Conservation (phyloP, 1,284 basidiomycete species). For the Crepidotus sp. region DNA sequence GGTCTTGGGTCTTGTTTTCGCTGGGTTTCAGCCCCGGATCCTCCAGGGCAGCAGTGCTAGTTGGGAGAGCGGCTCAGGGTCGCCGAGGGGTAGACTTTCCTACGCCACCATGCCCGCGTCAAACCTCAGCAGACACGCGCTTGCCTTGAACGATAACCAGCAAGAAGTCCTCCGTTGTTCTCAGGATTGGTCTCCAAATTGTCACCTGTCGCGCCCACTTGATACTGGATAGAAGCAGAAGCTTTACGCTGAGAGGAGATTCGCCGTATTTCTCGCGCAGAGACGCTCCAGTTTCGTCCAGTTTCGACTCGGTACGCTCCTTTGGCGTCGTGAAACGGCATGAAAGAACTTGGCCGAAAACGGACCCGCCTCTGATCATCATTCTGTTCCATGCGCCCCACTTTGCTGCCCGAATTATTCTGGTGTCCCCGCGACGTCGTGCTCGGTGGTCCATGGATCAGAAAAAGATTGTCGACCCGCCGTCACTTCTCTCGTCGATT, state of each 20-base stretch:
- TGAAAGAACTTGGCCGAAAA: not conserved
- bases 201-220: conserved; percentile 5
- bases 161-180: not conserved
- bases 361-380: not conserved
- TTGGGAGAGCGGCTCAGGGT: not conserved
- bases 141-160: not conserved
- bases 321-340: not conserved
- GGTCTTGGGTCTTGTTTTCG: not conserved
- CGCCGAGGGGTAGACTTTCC: conserved; percentile 1
- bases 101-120: conserved; percentile 10
- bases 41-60: not conserved
- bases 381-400: conserved; percentile 1
- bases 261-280: conserved; percentile 6
- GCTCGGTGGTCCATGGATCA: conserved; percentile 10
- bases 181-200: conserved; percentile 1
- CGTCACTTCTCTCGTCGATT: not conserved
- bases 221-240: conserved; percentile 7
- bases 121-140: conserved; percentile 4
- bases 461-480: conserved; percentile 5
- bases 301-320: not conserved
- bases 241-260: not conserved
- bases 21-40: not conserved
- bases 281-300: not conserved
- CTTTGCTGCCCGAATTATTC: not conserved
- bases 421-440: not conserved